Base-by-base conservation (phyloP, 2,329 filamentous ascomycete species). In the Cercospora sp. region DNA sequence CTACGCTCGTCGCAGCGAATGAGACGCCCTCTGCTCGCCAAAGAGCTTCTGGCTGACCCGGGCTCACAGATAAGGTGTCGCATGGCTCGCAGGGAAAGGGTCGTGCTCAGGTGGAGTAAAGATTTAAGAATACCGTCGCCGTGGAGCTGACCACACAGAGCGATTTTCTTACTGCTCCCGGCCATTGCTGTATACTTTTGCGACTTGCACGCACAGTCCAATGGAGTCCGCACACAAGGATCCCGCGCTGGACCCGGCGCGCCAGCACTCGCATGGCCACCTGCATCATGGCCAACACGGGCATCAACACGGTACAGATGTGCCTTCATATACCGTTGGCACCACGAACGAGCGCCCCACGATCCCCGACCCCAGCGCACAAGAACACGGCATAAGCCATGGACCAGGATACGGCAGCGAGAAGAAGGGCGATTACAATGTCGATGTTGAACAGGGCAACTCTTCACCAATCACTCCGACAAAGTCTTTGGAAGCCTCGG, bases 221-320 rank as follows among this genome's bases (percentile, higher is more conserved):
- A 66, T 69, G 63, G 67, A 63, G 57, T 28, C 55, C 2, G 40
- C 59, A n/a, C 66, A 65, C 63, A 55, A 66, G 34, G 80, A 82
- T 67, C 77, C 80, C 43, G 77, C 77, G n/a, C 69, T 81, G 43
- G 75, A 81, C 61, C 73, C 77, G 13, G 74, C 75, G 40, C 76
- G 79, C 60, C 79, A 81, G 66, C 81, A 82, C 69, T 74, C 78
- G 53, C 80, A 82, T 72, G 71, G 72, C 18, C 79, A 82, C 70
- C 74, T 80, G 10, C 80, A 82, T 66, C 80, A 82, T 68, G 76
- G 75, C 30, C 59, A 66, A 26, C 51, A 70, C 34, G 69, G 66
- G 21, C 71, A 66, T 28, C 71, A 71, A 13, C 53, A 65, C 24
- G 68, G 71, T 21, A 57, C 70, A 45, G 70, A 74, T 51, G 60